Evolutionary conservation across 257 asterid genomes (phyloP).

Genomic region (Apocynum venetum): DNA sequence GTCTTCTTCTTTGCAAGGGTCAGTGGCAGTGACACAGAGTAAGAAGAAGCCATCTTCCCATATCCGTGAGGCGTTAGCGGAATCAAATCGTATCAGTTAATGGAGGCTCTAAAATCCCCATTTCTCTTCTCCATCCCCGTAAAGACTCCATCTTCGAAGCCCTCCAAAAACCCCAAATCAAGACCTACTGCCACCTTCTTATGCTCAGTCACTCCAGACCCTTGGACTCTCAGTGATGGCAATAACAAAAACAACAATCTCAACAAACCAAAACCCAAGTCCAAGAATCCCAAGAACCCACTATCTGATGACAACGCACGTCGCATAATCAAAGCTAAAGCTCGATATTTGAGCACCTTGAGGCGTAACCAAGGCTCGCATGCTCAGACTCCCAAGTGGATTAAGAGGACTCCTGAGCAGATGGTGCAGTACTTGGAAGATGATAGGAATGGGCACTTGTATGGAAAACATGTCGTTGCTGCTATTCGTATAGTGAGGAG

Average conservation of each 20-base stretch:
- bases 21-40: background rate
- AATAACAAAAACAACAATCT: conserved; percentile 30
- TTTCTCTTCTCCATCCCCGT: conserved; percentile 41
- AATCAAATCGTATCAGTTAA: conserved; percentile 18
- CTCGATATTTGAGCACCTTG: conserved; percentile 65
- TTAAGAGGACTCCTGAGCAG: conserved; percentile 84
- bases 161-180: conserved; percentile 20
- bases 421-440: conserved; percentile 86
- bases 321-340: conserved; percentile 87
- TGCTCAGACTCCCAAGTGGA: conserved; percentile 87
- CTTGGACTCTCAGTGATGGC: conserved; percentile 87
- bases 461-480: conserved; percentile 84
- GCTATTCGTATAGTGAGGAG: conserved; percentile 85
- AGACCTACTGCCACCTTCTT: conserved; percentile 21
- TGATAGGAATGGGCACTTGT: conserved; percentile 80
- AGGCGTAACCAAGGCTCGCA: conserved; percentile 87
- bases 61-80: background rate
- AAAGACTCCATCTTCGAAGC: conserved; percentile 24
- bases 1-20: background rate
- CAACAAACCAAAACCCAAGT: conserved; percentile 65
- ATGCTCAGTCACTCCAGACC: conserved; percentile 73
- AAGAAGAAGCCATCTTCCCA: background rate
- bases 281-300: conserved; percentile 70
- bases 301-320: conserved; percentile 92
- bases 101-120: conserved; percentile 68